These are phyloP conservation scores for Monosporascus sp. DNA, from an alignment of 2,329 filamentous ascomycete species.

Conservation along the genomic window DNA sequence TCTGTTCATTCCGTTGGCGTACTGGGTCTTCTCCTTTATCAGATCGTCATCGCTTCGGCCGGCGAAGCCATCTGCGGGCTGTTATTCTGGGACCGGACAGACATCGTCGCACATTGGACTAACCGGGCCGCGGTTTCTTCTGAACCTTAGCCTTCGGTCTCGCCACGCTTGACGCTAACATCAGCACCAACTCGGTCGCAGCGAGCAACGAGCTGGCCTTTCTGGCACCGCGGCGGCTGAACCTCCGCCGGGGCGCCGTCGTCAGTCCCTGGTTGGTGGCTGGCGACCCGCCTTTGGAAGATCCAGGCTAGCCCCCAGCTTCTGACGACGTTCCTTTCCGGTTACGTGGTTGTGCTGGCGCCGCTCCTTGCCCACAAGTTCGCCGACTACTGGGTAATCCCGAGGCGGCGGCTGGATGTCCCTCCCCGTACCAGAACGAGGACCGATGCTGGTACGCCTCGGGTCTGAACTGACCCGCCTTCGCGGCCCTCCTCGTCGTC, in stretches of 20 bases:
- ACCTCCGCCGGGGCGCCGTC: constrained; percentile 1
- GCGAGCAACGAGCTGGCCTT: constrained; percentile 7
- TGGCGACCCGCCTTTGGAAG: constrained; percentile 5
- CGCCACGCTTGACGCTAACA: constrained; percentile 2
- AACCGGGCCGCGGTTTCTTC: constrained; percentile 3
- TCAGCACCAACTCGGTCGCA: constrained; percentile 5
- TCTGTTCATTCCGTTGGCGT: constrained; percentile 4
- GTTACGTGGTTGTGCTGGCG: constrained; percentile 7
- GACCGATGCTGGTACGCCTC: constrained; percentile 4
- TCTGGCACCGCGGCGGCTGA: constrained; percentile 1
- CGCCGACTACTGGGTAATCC: constrained; percentile 7
- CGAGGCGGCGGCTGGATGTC: constrained; percentile 1
- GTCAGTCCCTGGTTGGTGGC: constrained; percentile 4
- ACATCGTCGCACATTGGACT: constrained; percentile 5
- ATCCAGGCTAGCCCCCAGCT: constrained; percentile 2
- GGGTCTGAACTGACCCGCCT: constrained; percentile 5
- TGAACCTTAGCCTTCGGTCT: constrained; percentile 4
- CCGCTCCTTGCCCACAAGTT: constrained; percentile 7
- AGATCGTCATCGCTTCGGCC: constrained; percentile 4
- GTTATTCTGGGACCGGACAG: constrained; percentile 4
- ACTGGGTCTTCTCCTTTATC: constrained; percentile 5
- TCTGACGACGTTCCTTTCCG: constrained; percentile 4
- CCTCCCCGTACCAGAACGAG: constrained; percentile 4
- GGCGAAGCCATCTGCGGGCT: constrained; percentile 3
- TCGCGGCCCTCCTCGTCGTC: constrained; percentile 2